Base-by-base conservation (phyloP, 805 yeast genomes). In the Yarrowia bubula region DNA sequence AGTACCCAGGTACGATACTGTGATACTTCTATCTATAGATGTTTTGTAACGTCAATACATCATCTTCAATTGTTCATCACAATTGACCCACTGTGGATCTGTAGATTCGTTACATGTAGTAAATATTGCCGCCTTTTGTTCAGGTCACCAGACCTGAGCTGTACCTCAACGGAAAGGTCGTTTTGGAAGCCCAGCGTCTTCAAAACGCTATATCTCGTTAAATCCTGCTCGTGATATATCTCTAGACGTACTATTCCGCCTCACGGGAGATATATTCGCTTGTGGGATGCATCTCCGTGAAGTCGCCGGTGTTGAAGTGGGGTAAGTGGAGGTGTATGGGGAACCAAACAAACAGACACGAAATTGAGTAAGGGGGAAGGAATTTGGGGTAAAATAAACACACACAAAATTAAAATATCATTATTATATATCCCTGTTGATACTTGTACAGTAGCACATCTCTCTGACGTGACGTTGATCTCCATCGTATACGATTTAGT, bases 271-370 rank as follows among this genome's bases (percentile, higher is more conserved):
- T 13, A 11, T 15, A 11, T 18, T 48, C 41, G 41, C 53, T 48
- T 46, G n/a, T 17, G 18, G 15, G 5, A 35, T 18, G 41, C 53
- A 8, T 35, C 55, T 48, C 55, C 55, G 55, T 35, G 13, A 48
- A 48, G 31, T 35, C 11, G 55, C 55, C 55, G 55, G 39, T 31
- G 6, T 9, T 4, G 11, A 35, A 35, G 55, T 48, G 55, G 55
- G 55, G 55, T 47, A 47, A 8, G 55, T 17, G 55, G 55, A 48
- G 55, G 55, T n/a, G n/a, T n/a, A n/a, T n/a, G n/a, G n/a, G n/a
- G n/a, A n/a, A n/a, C n/a, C n/a, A n/a, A n/a, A n/a, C n/a, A n/a
- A n/a, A n/a, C n/a, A n/a, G n/a, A n/a, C n/a, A n/a, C n/a, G n/a
- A n/a, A n/a, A n/a, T n/a, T n/a, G n/a, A n/a, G n/a, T n/a, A n/a